Conservation (phyloP, 805 yeast species). For the Yarrowia keelungensis region DNA sequence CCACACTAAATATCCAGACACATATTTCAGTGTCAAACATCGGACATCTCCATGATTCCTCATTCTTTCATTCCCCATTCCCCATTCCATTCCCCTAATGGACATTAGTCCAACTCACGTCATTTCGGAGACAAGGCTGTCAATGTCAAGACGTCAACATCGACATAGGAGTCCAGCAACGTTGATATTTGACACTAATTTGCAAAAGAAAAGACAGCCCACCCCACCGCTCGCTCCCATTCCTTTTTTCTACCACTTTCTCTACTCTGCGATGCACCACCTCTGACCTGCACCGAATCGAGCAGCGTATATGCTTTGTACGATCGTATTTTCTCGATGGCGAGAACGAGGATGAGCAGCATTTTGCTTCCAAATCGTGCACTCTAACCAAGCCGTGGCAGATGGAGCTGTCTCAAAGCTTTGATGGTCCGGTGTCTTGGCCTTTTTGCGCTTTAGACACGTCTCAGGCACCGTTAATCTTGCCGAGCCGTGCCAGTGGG, state of each 20-base stretch:
- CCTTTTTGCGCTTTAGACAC: background rate
- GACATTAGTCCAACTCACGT: background rate
- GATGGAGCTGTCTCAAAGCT: background rate
- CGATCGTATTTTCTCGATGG: background rate
- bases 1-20: no score
- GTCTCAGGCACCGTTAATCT: background rate
- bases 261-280: background rate
- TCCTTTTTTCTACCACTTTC: background rate
- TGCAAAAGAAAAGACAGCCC: background rate
- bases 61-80: background rate
- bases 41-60: background rate
- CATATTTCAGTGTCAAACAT: background rate
- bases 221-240: background rate
- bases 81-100: background rate
- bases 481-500: slow-evolving; percentile 1
- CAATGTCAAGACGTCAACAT: background rate
- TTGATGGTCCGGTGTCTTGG: background rate
- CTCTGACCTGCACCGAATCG: slow-evolving; percentile 15
- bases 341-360: no score
- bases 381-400: background rate
- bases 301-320: background rate
- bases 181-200: background rate
- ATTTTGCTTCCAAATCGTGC: background rate
- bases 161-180: background rate
- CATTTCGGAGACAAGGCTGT: background rate